A percentile compares a stretch with the other conserved stretches of the same genome.
Conservation (phyloP, 331 rosid species). For the Quercus lobata region DNA sequence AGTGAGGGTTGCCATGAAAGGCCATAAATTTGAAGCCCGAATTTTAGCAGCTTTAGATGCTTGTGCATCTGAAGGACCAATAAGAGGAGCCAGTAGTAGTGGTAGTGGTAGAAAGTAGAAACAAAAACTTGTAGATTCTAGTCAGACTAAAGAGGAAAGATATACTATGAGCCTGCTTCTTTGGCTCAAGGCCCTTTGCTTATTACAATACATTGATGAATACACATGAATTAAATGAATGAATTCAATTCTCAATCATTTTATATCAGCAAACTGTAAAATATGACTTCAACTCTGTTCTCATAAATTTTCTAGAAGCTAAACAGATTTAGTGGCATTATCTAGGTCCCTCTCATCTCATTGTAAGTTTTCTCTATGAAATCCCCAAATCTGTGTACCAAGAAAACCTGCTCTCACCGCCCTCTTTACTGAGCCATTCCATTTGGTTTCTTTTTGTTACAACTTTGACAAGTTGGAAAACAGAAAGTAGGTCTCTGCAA, state of each 20-base stretch:
- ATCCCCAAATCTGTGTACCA: background rate
- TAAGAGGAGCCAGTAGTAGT: constrained; percentile 5
- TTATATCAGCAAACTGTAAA: background rate
- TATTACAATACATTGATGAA: background rate
- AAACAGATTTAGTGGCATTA: background rate
- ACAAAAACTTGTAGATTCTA: background rate
- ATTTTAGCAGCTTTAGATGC: constrained; percentile 19
- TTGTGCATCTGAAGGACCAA: constrained; percentile 15
- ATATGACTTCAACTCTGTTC: background rate
- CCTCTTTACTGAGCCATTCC: too few relatives aligned
- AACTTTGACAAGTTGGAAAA: too few relatives aligned
- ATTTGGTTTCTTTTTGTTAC: too few relatives aligned
- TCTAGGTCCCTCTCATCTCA: background rate
- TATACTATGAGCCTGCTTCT: background rate
- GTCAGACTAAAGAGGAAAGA: background rate
- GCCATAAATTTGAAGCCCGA: constrained; percentile 22
- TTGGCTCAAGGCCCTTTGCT: background rate
- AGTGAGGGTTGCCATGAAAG: constrained; percentile 18
- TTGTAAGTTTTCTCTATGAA: too few relatives aligned
- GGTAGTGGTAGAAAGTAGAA: background rate
- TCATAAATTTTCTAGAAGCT: background rate
- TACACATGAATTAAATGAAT: background rate
- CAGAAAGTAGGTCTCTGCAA: too few relatives aligned
- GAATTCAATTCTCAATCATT: background rate
- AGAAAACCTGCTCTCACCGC: background rate